These are phyloP conservation scores for Fusarium subtropicale DNA, from an alignment of 2,329 filamentous ascomycete genomes.

Conservation along the genomic window DNA sequence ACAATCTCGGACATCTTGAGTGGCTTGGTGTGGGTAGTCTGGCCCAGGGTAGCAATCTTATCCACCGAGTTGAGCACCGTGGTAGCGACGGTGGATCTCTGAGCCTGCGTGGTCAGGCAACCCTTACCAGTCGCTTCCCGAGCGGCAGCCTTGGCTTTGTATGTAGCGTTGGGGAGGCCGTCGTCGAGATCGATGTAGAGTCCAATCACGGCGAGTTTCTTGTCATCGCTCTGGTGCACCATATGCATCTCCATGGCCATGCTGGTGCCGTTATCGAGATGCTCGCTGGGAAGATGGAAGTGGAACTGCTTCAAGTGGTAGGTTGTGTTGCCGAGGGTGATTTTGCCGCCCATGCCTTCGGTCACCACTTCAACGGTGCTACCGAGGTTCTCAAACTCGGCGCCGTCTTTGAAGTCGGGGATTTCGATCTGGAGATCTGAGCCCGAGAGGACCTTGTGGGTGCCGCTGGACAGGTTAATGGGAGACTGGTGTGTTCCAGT, in stretches of 20 bases:
- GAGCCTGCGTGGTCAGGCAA: background rate
- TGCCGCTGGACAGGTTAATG: conserved; percentile 59
- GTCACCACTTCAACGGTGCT: conserved; percentile 62
- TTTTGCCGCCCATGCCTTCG: conserved; percentile 57
- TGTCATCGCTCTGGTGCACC: conserved; percentile 41
- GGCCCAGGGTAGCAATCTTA: conserved; percentile 55
- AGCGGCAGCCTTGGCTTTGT: conserved; percentile 1
- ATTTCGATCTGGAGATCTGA: conserved; percentile 52
- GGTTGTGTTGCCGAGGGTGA: conserved; percentile 53
- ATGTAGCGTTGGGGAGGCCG: background rate
- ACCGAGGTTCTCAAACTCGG: conserved; percentile 64
- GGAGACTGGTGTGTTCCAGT: conserved; percentile 65
- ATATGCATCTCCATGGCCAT: conserved; percentile 50
- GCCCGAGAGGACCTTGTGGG: conserved; percentile 49
- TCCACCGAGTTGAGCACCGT: conserved; percentile 51
- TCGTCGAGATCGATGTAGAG: conserved; percentile 44
- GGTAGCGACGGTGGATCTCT: conserved; percentile 48
- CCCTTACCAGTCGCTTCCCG: background rate
- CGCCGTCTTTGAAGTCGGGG: conserved; percentile 50
- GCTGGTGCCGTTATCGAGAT: conserved; percentile 58
- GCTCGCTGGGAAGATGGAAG: conserved; percentile 71
- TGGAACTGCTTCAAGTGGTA: conserved; percentile 67
- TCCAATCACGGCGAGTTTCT: conserved; percentile 48
- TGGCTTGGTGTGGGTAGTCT: conserved; percentile 49
- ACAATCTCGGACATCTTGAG: conserved; percentile 59